These are phyloP conservation scores for Botrytis elliptica DNA, from an alignment of 2,329 filamentous ascomycete genomes.

Conservation along the genomic window DNA sequence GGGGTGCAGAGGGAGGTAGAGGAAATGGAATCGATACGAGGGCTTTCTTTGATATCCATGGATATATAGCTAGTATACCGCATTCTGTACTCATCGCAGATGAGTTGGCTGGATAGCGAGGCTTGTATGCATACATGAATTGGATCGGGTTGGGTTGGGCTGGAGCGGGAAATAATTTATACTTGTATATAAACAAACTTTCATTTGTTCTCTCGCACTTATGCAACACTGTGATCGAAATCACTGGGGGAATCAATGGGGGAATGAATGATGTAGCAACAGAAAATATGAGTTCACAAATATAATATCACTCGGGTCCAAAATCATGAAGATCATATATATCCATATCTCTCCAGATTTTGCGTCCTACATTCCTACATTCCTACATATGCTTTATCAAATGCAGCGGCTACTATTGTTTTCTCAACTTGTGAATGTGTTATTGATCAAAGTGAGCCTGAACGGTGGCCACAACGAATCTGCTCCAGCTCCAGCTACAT, in stretches of 20 bases:
- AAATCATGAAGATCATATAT: neutral
- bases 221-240: neutral
- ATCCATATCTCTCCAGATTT: neutral
- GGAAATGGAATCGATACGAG: neutral
- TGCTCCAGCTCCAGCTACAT: neutral
- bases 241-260: neutral
- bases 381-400: neutral
- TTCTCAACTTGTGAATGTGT: neutral
- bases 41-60: neutral
- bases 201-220: neutral
- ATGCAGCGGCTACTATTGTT: fast-evolving
- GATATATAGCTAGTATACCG: neutral
- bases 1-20: neutral
- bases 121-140: neutral
- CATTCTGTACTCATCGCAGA: neutral
- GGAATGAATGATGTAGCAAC: neutral
- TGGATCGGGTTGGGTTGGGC: neutral
- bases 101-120: neutral
- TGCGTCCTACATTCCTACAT: neutral
- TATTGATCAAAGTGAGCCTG: neutral
- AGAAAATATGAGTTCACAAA: neutral
- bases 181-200: neutral
- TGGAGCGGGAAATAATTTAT: neutral
- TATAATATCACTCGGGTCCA: too few relatives aligned
- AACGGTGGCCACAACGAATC: neutral